Conservation (phyloP, 257 asterid genomes). For the Plantago ovata region DNA sequence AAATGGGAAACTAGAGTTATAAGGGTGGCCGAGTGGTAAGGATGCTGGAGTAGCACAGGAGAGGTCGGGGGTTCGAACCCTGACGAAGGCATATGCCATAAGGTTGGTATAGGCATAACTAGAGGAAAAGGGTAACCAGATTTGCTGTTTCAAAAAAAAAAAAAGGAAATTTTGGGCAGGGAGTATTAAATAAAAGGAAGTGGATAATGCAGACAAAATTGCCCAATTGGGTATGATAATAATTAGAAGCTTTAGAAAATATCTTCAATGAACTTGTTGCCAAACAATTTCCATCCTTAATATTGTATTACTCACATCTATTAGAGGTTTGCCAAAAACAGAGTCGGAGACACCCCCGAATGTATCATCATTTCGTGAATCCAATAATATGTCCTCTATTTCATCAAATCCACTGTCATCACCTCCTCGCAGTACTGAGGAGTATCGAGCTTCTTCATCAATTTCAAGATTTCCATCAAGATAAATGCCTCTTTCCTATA, state of each 20-base stretch:
- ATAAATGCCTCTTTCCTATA: slow-evolving; percentile 83
- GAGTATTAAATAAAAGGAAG: neutral
- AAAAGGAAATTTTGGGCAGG: too few species aligned
- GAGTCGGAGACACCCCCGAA: slow-evolving; percentile 58
- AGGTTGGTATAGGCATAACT: too few species aligned
- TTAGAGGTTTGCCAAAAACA: slow-evolving; percentile 34
- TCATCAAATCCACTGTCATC: slow-evolving; percentile 87
- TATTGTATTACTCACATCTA: slow-evolving; percentile 31
- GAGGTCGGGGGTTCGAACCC: too few species aligned
- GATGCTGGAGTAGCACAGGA: too few species aligned
- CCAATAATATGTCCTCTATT: slow-evolving; percentile 57
- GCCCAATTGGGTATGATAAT: slow-evolving; percentile 12
- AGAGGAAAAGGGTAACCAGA: too few species aligned
- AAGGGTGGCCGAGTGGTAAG: too few species aligned
- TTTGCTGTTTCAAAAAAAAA: too few species aligned
- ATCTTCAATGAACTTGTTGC: slow-evolving; percentile 48
- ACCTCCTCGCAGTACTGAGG: slow-evolving; percentile 67
- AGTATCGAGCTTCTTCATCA: slow-evolving; percentile 88
- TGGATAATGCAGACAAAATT: neutral
- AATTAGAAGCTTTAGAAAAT: slow-evolving; percentile 19
- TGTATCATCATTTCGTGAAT: slow-evolving; percentile 77
- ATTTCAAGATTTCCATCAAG: slow-evolving; percentile 60
- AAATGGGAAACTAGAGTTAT: too few species aligned
- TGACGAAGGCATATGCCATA: too few species aligned
- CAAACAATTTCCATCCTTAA: slow-evolving; percentile 32